Evolutionary conservation across 805 yeast species (phyloP).

Genomic region (Wickerhamiella bombiphila): DNA sequence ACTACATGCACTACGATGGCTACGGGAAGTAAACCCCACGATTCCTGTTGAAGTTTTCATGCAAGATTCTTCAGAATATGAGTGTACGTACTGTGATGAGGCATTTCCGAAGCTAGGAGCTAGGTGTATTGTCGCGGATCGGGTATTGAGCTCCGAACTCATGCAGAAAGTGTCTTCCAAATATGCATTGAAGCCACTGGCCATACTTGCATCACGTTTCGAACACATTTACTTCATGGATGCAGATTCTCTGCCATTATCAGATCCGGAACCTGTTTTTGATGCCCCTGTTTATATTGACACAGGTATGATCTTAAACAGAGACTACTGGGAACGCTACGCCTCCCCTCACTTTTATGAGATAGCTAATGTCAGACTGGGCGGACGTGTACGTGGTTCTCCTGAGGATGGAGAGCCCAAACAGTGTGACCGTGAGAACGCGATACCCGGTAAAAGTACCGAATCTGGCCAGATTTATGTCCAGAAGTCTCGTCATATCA

Average conservation of each 20-base stretch:
- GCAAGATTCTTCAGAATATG: slow-evolving; percentile 57
- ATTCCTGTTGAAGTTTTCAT: slow-evolving; percentile 74
- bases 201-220: slow-evolving; percentile 57
- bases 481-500: slow-evolving; percentile 42
- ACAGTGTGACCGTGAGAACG: slow-evolving; percentile 39
- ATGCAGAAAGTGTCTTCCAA: slow-evolving; percentile 35
- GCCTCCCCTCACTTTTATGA: slow-evolving; percentile 60
- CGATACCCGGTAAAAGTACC: slow-evolving; percentile 50
- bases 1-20: slow-evolving; percentile 44
- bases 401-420: slow-evolving; percentile 30
- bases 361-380: slow-evolving; percentile 44
- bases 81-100: slow-evolving; percentile 50
- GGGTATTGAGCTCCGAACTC: slow-evolving; percentile 43
- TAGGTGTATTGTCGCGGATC: slow-evolving; percentile 51
- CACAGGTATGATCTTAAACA: slow-evolving; percentile 52
- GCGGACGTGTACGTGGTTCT: slow-evolving; percentile 25
- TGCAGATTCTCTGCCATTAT: slow-evolving; percentile 60
- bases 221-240: slow-evolving; percentile 59
- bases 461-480: slow-evolving; percentile 56
- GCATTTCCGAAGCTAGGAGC: slow-evolving; percentile 51
- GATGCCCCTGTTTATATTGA: slow-evolving; percentile 39
- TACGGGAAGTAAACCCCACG: slow-evolving; percentile 50
- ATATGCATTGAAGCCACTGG: slow-evolving; percentile 57
- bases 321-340: slow-evolving; percentile 79
- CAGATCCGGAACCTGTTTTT: slow-evolving; percentile 48